Conservation (phyloP, 2,329 filamentous ascomycete species). For the Ramularia endophylla region DNA sequence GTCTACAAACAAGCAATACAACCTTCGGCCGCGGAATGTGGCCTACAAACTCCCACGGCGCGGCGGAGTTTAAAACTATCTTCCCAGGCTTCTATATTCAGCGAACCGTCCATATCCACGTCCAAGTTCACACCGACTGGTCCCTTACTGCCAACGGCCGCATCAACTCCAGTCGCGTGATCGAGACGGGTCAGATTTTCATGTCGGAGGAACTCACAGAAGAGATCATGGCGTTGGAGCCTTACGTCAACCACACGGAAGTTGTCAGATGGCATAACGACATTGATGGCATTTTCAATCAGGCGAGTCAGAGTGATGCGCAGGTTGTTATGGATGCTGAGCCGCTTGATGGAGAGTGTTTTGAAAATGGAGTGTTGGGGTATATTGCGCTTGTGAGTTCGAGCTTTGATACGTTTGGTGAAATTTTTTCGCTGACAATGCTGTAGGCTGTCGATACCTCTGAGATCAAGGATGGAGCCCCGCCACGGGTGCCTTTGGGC, state of each 20-base stretch:
- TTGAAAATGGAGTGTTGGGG: slow-evolving; percentile 10
- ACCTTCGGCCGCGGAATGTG: slow-evolving; percentile 12
- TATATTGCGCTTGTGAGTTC: slow-evolving; percentile 12
- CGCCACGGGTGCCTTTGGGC: too few relatives aligned
- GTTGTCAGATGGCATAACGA: slow-evolving; percentile 5
- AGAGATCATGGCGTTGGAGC: slow-evolving; percentile 11
- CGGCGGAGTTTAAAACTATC: slow-evolving; percentile 7
- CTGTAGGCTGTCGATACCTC: too few relatives aligned
- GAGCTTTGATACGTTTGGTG: slow-evolving; percentile 9
- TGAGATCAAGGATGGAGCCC: too few relatives aligned
- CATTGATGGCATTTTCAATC: slow-evolving; percentile 4
- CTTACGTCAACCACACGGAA: slow-evolving; percentile 9
- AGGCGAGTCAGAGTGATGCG: slow-evolving; percentile 5
- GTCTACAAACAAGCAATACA: slow-evolving; percentile 5
- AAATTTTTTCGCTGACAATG: too few relatives aligned
- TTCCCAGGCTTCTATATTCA: slow-evolving; percentile 13
- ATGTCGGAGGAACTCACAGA: slow-evolving; percentile 5
- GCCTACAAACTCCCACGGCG: slow-evolving; percentile 10
- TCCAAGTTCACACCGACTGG: slow-evolving; percentile 12
- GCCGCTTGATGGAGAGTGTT: slow-evolving; percentile 8
- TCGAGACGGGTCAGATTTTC: slow-evolving; percentile 13
- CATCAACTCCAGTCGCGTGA: slow-evolving; percentile 4
- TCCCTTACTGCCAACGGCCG: slow-evolving; percentile 9
- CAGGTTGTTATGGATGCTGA: slow-evolving; percentile 8
- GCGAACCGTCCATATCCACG: slow-evolving; percentile 11